Evolutionary conservation across 495 filamentous ascomycete genomes (phyloP).

Genomic region (Podospora australis): DNA sequence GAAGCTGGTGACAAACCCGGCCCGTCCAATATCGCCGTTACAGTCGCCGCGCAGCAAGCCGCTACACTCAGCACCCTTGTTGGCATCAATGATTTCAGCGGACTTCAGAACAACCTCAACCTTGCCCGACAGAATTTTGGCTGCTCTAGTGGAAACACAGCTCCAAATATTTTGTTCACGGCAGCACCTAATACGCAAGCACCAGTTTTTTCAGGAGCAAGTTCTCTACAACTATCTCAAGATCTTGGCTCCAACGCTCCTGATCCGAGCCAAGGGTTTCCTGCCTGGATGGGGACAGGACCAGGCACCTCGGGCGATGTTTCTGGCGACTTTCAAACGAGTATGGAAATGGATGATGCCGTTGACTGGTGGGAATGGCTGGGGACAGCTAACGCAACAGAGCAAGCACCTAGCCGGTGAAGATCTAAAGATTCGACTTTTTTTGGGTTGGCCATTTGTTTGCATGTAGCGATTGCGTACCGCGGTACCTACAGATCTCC

Average conservation of each 20-base stretch:
- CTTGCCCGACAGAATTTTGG: background rate
- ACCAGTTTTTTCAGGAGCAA: background rate
- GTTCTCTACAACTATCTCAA: background rate
- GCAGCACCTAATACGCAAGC: background rate
- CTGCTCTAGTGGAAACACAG: too few relatives aligned
- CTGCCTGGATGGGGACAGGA: background rate
- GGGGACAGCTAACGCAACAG: conserved; percentile 15
- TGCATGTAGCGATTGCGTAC: too few relatives aligned
- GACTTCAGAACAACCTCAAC: background rate
- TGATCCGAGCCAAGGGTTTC: background rate
- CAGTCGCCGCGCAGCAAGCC: background rate
- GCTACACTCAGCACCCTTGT: background rate
- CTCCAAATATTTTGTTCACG: too few relatives aligned
- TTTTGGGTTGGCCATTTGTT: too few relatives aligned
- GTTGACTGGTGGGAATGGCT: conserved; percentile 35
- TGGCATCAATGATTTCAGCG: background rate
- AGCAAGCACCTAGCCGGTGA: too few relatives aligned
- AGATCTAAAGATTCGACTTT: too few relatives aligned
- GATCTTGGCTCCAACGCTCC: background rate
- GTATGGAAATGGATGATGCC: conserved; percentile 25
- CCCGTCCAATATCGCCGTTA: background rate
- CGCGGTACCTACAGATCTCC: too few relatives aligned
- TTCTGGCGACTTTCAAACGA: conserved; percentile 15
- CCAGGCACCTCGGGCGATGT: background rate
- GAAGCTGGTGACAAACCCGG: too few relatives aligned